These are phyloP conservation scores for Cryphonectria parasitica DNA, from an alignment of 2,329 filamentous ascomycete genomes.

Conservation along the genomic window DNA sequence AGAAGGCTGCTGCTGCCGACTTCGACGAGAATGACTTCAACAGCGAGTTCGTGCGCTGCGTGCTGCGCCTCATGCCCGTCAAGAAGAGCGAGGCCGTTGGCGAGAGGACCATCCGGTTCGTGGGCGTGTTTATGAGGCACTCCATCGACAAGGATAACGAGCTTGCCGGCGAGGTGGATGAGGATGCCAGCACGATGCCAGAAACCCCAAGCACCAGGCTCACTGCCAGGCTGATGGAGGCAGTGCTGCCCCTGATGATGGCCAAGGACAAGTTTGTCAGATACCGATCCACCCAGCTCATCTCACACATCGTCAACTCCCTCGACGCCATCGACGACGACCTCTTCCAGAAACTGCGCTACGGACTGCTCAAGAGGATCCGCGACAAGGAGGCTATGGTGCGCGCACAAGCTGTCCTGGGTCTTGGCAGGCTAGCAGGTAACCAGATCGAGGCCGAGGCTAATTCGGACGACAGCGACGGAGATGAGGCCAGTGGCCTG, in stretches of 20 bases:
- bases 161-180: constrained; percentile 65
- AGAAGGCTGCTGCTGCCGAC: constrained; percentile 61
- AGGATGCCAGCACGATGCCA: constrained; percentile 70
- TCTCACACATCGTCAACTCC: constrained; percentile 90
- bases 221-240: constrained; percentile 72
- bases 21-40: constrained; percentile 89
- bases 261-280: constrained; percentile 93
- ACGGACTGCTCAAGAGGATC: constrained; percentile 80
- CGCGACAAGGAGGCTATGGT: constrained; percentile 94
- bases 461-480: constrained; percentile 72
- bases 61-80: constrained; percentile 79
- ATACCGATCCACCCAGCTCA: constrained; percentile 86
- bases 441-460: constrained; percentile 74
- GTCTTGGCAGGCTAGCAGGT: constrained; percentile 81
- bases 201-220: constrained; percentile 86
- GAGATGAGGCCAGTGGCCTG: constrained; percentile 69
- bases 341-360: constrained; percentile 79
- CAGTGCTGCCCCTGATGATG: constrained; percentile 74
- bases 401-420: constrained; percentile 87
- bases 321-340: constrained; percentile 92
- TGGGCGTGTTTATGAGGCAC: constrained; percentile 83
- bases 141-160: constrained; percentile 72
- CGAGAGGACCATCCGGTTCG: constrained; percentile 82
- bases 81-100: constrained; percentile 91
- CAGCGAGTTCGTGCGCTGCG: constrained; percentile 79